These are phyloP conservation scores for Neurospora crassa DNA, from an alignment of 2,329 filamentous ascomycete species.

Conservation along the genomic window DNA sequence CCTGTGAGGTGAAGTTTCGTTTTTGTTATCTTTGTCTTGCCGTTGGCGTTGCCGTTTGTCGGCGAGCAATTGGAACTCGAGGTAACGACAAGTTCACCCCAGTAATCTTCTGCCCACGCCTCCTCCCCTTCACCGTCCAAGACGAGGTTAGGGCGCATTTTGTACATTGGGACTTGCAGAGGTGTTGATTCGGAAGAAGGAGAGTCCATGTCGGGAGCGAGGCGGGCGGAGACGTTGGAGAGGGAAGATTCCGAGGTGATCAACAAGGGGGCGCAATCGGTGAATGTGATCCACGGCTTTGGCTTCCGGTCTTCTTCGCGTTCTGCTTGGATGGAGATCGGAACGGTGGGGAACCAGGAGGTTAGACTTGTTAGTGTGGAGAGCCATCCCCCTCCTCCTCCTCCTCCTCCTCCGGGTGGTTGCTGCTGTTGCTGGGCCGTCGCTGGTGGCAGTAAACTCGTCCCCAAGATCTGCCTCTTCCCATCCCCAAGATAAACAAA, in stretches of 20 bases:
- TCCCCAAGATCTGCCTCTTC: conserved; percentile 50
- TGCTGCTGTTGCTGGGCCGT: conserved; percentile 8
- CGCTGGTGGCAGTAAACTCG: conserved; percentile 32
- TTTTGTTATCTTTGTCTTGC: conserved; percentile 5
- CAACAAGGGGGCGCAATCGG: conserved; percentile 67
- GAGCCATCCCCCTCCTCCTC: conserved; percentile 4
- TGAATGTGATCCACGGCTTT: conserved; percentile 53
- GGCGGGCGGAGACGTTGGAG: conserved; percentile 49
- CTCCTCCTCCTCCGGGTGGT: background rate
- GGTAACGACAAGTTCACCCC: conserved; percentile 48
- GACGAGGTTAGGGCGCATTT: conserved; percentile 67
- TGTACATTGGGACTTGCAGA: conserved; percentile 34
- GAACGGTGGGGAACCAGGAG: background rate
- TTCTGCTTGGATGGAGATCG: conserved; percentile 10
- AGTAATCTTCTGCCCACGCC: conserved; percentile 62
- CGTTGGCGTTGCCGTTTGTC: no score
- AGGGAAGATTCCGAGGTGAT: conserved; percentile 62
- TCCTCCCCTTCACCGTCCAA: conserved; percentile 44
- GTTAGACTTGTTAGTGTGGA: conserved; percentile 2
- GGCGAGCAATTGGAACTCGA: background rate
- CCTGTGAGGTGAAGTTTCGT: conserved; percentile 49
- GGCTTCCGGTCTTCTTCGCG: conserved; percentile 17
- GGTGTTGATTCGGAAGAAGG: background rate
- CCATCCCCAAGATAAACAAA: conserved; percentile 58
- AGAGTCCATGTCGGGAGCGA: conserved; percentile 32